Evolutionary conservation across 192 early-diverging fungal genomes (phyloP), one percentile per base, ranked within the genome.

Genomic region (Piromyces sp.): DNA sequence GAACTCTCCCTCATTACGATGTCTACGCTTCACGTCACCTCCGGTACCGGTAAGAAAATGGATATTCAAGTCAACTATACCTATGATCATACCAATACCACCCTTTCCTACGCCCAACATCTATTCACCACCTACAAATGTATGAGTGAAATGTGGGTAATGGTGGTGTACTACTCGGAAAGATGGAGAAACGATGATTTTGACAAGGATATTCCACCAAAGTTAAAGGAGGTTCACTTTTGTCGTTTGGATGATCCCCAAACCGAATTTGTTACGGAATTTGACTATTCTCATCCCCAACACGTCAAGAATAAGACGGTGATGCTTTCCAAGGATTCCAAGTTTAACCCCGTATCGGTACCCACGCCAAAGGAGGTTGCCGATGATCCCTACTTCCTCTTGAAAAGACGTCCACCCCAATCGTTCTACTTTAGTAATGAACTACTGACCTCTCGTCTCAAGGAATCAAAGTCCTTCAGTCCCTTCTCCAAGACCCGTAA

Each of bases 221-320:
- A 68, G 9, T 68, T 68, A n/a, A 68, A 68, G 9, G 51, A 68
- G 11, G 51, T 68, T 68, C 51, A 68, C 9, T 68, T 68, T 19
- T 68, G 51, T n/a, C 51, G 51, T 68, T 68, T 68, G n/a, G 1
- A 0, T 9, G 51, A 68, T n/a, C 51, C 51, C 9, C 51, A 68
- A 68, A 68, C 16, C 3, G 51, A 68, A 68, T 68, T 26, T n/a
- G 51, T 68, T n/a, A 84, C 83, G 0, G 80, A 31, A 19, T 85
- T 85, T 30, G 87, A 88, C 79, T 88, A 88, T 79, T 87, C 87
- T 16, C 87, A 88, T 81, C 87, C 87, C 1, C 84, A 88, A 81
- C 87, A 88, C 78, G 84, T 79, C 33, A 85, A 42, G 28, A 88
- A 79, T 26, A 80, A 82, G 30, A 36, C 80, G 28, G n/a, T 30